Conservation (phyloP, 2,329 filamentous ascomycete species). For the Epichloe sp. region DNA sequence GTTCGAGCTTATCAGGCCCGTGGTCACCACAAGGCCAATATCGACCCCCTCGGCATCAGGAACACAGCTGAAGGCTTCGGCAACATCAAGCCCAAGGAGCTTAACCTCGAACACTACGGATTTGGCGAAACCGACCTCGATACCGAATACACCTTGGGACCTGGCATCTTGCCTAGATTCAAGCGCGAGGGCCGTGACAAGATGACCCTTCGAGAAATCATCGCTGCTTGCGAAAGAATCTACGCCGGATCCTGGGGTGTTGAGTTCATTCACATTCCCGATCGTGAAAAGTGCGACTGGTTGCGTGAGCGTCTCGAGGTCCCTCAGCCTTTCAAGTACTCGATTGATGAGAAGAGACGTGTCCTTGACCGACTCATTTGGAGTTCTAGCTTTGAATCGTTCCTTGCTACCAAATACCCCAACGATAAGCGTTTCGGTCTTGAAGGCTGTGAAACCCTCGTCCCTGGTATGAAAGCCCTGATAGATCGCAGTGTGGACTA, state of each 20-base stretch:
- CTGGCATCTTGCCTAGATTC: slow-evolving; percentile 90
- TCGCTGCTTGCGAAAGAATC: slow-evolving; percentile 82
- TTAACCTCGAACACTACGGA: slow-evolving; percentile 85
- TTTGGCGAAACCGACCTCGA: slow-evolving; percentile 93
- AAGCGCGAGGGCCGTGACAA: slow-evolving; percentile 78
- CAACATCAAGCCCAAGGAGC: slow-evolving; percentile 80
- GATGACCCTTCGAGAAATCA: slow-evolving; percentile 93
- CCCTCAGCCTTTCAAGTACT: slow-evolving; percentile 91
- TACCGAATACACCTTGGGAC: slow-evolving; percentile 80
- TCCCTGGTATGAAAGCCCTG: slow-evolving; percentile 97
- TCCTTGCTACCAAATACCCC: slow-evolving; percentile 93
- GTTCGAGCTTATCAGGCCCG: slow-evolving; percentile 96
- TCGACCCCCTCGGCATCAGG: slow-evolving; percentile 94
- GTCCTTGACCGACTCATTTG: slow-evolving; percentile 97
- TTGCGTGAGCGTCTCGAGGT: slow-evolving; percentile 90
- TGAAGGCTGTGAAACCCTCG: slow-evolving; percentile 91
- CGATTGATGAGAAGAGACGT: slow-evolving; percentile 92
- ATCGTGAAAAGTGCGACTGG: slow-evolving; percentile 97
- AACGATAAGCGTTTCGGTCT: slow-evolving; percentile 99
- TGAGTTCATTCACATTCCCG: slow-evolving; percentile 98
- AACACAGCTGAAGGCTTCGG: slow-evolving; percentile 63
- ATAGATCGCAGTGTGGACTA: slow-evolving; percentile 98
- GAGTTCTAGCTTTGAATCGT: slow-evolving; percentile 94
- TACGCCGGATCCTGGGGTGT: slow-evolving; percentile 97
- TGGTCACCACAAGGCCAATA: slow-evolving; percentile 95